Evolutionary conservation across 768 basidiomycete species (phyloP).

Genomic region (Podaxis sp.): DNA sequence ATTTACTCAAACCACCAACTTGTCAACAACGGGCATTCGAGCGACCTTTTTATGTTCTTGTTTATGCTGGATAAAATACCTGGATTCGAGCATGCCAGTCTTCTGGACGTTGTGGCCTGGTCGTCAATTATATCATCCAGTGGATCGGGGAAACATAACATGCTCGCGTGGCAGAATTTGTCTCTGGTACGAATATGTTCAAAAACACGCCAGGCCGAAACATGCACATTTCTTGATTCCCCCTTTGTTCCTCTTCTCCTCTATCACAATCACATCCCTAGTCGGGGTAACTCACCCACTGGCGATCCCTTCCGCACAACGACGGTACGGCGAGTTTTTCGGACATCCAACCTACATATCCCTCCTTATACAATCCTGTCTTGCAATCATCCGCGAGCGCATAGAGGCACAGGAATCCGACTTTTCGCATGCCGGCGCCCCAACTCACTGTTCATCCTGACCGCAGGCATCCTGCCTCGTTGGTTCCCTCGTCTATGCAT

Average conservation of each 20-base stretch:
- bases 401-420: neutral
- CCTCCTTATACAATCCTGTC: slow-evolving; percentile 20
- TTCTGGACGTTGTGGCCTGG: neutral
- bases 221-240: slow-evolving; percentile 9
- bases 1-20: neutral
- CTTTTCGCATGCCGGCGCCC: slow-evolving; percentile 3
- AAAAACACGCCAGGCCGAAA: slow-evolving; percentile 17
- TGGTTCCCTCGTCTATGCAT: slow-evolving; percentile 74
- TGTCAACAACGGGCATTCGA: neutral
- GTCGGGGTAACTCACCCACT: slow-evolving; percentile 35
- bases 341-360: slow-evolving; percentile 32
- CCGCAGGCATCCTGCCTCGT: slow-evolving; percentile 73
- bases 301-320: slow-evolving; percentile 16
- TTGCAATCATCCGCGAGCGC: neutral
- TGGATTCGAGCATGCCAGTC: no score
- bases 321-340: slow-evolving; percentile 17
- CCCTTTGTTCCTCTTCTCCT: slow-evolving; percentile 22
- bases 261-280: slow-evolving; percentile 37
- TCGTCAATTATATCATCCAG: slow-evolving; percentile 6
- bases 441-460: slow-evolving; percentile 12
- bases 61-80: neutral
- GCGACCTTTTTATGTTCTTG: neutral
- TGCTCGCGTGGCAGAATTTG: slow-evolving; percentile 16
- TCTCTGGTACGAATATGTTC: slow-evolving; percentile 15
- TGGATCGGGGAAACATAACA: neutral